Percentiles rank a stretch among this genome's conserved stretches.
These are phyloP conservation scores for Potentilla sterilis DNA, from an alignment of 306 rosid genomes.

Conservation along the genomic window DNA sequence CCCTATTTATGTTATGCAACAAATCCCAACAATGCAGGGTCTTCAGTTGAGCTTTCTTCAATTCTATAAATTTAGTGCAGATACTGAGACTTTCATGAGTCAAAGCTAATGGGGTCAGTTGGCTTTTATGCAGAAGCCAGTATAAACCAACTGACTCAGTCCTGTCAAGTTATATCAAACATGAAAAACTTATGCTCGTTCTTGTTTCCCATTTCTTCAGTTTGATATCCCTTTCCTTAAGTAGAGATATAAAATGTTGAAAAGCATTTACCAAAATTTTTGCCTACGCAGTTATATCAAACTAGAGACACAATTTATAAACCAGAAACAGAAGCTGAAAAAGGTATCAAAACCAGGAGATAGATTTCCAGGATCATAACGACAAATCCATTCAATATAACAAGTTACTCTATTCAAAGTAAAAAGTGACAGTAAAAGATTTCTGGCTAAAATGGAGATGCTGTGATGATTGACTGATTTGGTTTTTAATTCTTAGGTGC, in stretches of 20 bases:
- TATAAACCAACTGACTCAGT: neutral
- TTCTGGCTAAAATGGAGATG: neutral
- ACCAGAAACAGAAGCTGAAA: neutral
- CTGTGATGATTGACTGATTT: neutral
- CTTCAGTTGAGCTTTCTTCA: neutral
- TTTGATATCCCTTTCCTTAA: neutral
- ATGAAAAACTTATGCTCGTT: neutral
- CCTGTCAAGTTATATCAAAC: neutral
- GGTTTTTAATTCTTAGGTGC: neutral
- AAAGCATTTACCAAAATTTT: neutral
- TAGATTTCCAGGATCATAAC: neutral
- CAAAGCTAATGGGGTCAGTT: neutral
- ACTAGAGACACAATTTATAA: neutral
- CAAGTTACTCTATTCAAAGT: neutral
- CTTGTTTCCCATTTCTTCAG: neutral
- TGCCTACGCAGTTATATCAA: neutral
- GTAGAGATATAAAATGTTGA: neutral
- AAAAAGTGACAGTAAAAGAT: neutral
- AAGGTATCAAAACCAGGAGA: neutral
- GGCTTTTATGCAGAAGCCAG: no score
- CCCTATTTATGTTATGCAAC: neutral
- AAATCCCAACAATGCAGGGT: neutral
- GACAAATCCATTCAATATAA: neutral
- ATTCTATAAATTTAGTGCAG: neutral
- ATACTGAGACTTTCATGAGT: neutral